A percentile compares a stretch with the other conserved stretches of the same genome.
phyloP scores from a whole-genome alignment of 768 basidiomycete genomes.

The Auriculariales sp. region DNA sequence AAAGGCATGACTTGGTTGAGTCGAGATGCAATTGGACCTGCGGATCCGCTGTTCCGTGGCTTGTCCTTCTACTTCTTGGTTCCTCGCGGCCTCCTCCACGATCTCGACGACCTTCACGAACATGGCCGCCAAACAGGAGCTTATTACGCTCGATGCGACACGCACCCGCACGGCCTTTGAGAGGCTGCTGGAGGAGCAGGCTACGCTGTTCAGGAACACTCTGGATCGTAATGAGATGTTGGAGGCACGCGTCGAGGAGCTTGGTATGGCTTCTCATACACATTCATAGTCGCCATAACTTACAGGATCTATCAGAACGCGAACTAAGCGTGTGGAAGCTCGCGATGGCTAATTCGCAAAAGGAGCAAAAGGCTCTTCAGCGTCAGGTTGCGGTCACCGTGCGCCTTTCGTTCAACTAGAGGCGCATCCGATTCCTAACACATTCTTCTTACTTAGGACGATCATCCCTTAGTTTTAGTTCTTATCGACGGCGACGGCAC shows the following conservation, averaged over 20 bases:
- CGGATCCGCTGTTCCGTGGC: no score
- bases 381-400: conserved; percentile 36
- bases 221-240: conserved; percentile 49
- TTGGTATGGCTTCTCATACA: conserved; percentile 12
- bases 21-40: no score
- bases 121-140: no score
- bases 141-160: no score
- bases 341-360: conserved; percentile 44
- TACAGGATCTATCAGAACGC: conserved; percentile 22
- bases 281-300: background rate
- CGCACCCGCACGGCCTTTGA: background rate
- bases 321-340: conserved; percentile 60
- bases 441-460: conserved; percentile 25
- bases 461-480: conserved; percentile 25
- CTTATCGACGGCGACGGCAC: conserved; percentile 61
- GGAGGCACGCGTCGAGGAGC: conserved; percentile 47
- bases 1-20: no score
- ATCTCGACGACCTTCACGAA: no score
- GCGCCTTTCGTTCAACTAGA: background rate
- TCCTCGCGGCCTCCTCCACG: no score
- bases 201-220: conserved; percentile 18
- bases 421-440: conserved; percentile 3
- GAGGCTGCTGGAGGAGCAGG: background rate
- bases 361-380: conserved; percentile 52
- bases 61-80: no score